Evolutionary conservation across 192 early-diverging fungal genomes (phyloP).

Genomic region (Rhizoclosmatium sp.): DNA sequence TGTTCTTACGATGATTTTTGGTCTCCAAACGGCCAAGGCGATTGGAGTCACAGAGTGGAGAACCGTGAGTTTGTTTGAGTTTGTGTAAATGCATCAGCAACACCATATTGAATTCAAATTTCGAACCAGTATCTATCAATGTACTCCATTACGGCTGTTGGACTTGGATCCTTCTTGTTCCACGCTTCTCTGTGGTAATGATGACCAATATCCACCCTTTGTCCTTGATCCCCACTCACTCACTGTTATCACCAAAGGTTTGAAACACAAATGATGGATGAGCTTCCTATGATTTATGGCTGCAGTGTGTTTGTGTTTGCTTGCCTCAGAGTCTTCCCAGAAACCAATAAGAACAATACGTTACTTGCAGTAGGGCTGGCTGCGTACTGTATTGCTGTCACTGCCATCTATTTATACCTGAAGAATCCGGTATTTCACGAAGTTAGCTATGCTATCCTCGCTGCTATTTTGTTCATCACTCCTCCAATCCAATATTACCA

Average conservation of each 20-base stretch:
- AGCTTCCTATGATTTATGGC: constrained; percentile 73
- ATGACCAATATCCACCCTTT: constrained; percentile 33
- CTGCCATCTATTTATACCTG: constrained; percentile 67
- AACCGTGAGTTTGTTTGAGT: not conserved
- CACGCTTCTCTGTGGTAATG: constrained; percentile 76
- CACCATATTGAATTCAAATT: no score
- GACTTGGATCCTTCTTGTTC: constrained; percentile 77
- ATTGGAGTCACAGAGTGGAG: constrained; percentile 21
- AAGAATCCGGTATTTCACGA: constrained; percentile 77
- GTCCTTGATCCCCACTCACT: not conserved
- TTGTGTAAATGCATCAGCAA: no score
- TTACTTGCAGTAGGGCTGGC: constrained; percentile 10
- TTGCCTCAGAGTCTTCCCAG: constrained; percentile 40
- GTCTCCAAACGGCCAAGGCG: not conserved
- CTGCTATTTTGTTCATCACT: constrained; percentile 26
- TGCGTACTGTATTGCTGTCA: constrained; percentile 27
- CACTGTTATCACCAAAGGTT: constrained; percentile 1
- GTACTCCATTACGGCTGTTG: constrained; percentile 55
- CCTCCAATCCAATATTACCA: constrained; percentile 44
- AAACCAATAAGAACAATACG: constrained; percentile 35
- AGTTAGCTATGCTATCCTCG: constrained; percentile 40
- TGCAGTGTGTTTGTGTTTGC: constrained; percentile 36
- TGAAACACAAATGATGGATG: constrained; percentile 59
- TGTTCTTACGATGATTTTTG: constrained; percentile 2
- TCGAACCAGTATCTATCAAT: constrained; percentile 13